Percentiles rank a stretch among this genome's conserved stretches.
These are phyloP conservation scores for Murraya koenigii DNA, from an alignment of 345 rosid species.

Conservation along the genomic window DNA sequence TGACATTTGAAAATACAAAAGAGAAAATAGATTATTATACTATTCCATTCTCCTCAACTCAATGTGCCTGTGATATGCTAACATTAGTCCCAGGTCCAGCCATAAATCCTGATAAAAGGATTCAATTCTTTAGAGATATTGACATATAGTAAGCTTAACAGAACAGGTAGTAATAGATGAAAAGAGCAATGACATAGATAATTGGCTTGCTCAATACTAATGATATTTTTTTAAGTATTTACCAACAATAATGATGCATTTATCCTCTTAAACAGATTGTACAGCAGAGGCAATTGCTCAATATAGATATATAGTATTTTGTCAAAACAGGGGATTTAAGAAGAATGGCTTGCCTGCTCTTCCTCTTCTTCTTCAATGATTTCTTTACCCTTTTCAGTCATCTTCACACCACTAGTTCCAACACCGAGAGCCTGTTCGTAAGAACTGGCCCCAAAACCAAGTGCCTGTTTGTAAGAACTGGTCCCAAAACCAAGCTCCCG, in stretches of 20 bases:
- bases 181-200: neutral
- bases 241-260: neutral
- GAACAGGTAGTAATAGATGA: neutral
- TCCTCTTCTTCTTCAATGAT: neutral
- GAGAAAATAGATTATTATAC: neutral
- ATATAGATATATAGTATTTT: neutral
- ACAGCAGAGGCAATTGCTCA: neutral
- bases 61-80: neutral
- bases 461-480: neutral
- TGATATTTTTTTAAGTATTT: neutral
- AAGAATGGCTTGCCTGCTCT: neutral
- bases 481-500: neutral
- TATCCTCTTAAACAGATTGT: neutral
- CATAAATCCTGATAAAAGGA: neutral
- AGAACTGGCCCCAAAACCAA: neutral
- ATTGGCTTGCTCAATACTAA: neutral
- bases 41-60: neutral
- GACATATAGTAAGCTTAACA: neutral
- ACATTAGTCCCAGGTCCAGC: neutral
- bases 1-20: neutral
- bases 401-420: neutral
- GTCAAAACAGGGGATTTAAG: neutral
- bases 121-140: neutral
- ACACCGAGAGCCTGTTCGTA: neutral
- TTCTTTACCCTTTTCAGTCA: neutral